These are phyloP conservation scores for Pythium insidiosum DNA, from an alignment of 352 stramenopile genomes.

Conservation along the genomic window DNA sequence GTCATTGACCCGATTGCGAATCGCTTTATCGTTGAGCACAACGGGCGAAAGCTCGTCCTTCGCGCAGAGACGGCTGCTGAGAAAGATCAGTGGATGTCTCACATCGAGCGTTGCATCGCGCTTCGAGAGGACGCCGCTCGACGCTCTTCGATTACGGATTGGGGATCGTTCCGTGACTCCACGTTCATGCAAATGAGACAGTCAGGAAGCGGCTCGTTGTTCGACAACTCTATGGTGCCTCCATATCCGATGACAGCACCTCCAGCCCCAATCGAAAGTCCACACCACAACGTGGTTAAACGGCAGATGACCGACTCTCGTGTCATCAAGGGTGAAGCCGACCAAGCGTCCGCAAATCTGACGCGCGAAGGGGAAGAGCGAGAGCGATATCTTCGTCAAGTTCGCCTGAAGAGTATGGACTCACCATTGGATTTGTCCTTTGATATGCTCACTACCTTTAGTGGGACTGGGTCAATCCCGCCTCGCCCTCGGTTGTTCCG, in stretches of 20 bases:
- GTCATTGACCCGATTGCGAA: too few species aligned
- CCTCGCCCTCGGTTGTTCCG: constrained; percentile 22
- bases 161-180: constrained; percentile 8
- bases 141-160: too few species aligned
- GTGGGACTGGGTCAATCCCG: neutral
- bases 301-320: constrained; percentile 57
- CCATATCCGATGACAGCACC: too few species aligned
- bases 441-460: too few species aligned
- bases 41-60: constrained; percentile 57
- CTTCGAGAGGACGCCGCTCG: too few species aligned
- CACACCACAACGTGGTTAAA: constrained; percentile 32
- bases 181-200: constrained; percentile 14
- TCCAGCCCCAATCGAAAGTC: constrained; percentile 19
- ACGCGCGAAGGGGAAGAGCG: constrained; percentile 38
- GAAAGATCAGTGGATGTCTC: constrained; percentile 66
- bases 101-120: constrained; percentile 44
- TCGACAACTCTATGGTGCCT: neutral
- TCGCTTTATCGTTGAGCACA: constrained; percentile 64
- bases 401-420: constrained; percentile 31
- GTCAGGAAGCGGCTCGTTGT: constrained; percentile 9
- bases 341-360: constrained; percentile 33
- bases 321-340: constrained; percentile 46
- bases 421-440: too few species aligned
- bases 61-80: too few species aligned
- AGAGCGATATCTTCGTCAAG: constrained; percentile 22